Conservation (phyloP, 2,329 filamentous ascomycete genomes). For the Aspergillus tubingensis region DNA sequence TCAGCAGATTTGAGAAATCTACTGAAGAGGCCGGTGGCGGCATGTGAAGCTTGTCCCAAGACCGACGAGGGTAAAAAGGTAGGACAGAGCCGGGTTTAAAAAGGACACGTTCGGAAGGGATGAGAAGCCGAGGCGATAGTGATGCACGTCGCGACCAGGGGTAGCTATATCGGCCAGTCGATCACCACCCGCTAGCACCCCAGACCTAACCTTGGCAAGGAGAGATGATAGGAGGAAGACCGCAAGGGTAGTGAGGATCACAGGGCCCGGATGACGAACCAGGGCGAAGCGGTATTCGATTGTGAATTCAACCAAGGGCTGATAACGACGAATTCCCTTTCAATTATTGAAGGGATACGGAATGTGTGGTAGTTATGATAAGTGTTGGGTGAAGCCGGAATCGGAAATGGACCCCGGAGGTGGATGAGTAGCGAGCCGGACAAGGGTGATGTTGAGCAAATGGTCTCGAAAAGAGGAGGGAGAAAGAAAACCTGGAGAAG, state of each 20-base stretch:
- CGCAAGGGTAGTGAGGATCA: slow-evolving; percentile 19
- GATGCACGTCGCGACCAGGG: slow-evolving; percentile 26
- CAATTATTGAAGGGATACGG: slow-evolving; percentile 11
- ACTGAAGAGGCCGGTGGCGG: slow-evolving; percentile 72
- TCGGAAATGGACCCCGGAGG: slow-evolving; percentile 8
- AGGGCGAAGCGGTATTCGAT: not conserved
- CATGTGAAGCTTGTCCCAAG: slow-evolving; percentile 59
- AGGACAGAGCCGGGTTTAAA: slow-evolving; percentile 19
- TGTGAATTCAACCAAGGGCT: slow-evolving; percentile 1
- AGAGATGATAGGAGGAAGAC: slow-evolving; percentile 14
- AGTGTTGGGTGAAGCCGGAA: slow-evolving; percentile 4
- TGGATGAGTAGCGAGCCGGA: slow-evolving; percentile 12
- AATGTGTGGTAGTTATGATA: slow-evolving; percentile 9
- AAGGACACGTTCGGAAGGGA: slow-evolving; percentile 18
- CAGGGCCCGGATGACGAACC: slow-evolving; percentile 7
- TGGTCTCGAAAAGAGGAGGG: slow-evolving; percentile 21
- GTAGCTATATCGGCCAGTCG: slow-evolving; percentile 30
- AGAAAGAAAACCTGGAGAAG: slow-evolving; percentile 29
- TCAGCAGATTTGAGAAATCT: slow-evolving; percentile 75
- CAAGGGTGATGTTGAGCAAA: slow-evolving; percentile 20
- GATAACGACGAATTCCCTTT: slow-evolving; percentile 8
- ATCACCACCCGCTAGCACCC: slow-evolving; percentile 30
- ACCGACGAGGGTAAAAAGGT: slow-evolving; percentile 19
- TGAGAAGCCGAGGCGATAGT: slow-evolving; percentile 24
- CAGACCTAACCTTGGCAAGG: slow-evolving; percentile 19